Conservation (phyloP, 1,139 yeast genomes). For the Pichia sp. region DNA sequence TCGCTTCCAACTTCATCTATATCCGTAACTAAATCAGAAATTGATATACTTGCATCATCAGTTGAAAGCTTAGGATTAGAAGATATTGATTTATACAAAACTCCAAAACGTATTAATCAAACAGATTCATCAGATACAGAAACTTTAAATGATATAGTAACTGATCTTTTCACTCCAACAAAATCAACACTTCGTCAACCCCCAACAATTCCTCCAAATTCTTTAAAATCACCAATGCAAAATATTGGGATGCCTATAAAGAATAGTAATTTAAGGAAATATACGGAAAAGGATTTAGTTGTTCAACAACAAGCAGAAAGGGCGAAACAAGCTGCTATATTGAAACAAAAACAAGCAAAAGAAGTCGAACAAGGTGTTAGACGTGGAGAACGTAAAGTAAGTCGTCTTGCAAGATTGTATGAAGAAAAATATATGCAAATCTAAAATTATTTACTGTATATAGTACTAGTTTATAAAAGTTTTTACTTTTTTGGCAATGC, state of each 20-base stretch:
- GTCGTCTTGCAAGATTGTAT: conserved; percentile 44
- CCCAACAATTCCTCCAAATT: not conserved
- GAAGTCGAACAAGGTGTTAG: conserved; percentile 16
- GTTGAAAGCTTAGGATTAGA: conserved; percentile 14
- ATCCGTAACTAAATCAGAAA: conserved; percentile 11
- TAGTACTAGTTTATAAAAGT: not conserved
- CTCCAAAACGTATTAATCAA: conserved; percentile 4
- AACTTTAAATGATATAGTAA: not conserved
- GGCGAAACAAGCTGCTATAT: conserved; percentile 7
- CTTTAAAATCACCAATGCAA: conserved; percentile 5
- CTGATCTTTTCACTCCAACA: conserved; percentile 5
- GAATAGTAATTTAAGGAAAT: conserved; percentile 24
- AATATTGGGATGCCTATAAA: conserved; percentile 1
- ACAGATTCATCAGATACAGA: not conserved
- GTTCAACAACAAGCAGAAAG: conserved; percentile 22
- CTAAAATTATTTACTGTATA: not conserved
- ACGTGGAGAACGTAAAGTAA: conserved; percentile 40
- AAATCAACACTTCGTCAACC: conserved; percentile 1
- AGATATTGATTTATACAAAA: conserved; percentile 4
- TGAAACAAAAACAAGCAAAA: conserved; percentile 13
- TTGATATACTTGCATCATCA: conserved; percentile 7
- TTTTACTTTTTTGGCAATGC: conserved; percentile 17
- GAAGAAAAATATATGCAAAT: conserved; percentile 38
- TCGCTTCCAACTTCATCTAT: conserved; percentile 1
- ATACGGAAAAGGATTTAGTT: conserved; percentile 28